Evolutionary conservation across 257 asterid species (phyloP).

Genomic region (Lithospermum erythrorhizon): DNA sequence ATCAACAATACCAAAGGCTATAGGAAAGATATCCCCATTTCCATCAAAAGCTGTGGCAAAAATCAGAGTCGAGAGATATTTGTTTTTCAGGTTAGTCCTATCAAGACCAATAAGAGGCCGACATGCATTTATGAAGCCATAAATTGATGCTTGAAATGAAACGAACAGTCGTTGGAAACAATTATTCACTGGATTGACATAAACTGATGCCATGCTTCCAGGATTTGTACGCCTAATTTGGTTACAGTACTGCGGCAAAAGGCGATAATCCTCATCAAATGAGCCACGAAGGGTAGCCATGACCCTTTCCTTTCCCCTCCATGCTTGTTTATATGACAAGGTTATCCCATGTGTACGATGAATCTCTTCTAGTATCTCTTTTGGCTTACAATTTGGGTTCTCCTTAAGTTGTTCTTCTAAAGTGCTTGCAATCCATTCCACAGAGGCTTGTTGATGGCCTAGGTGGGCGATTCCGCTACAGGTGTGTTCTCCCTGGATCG

Average conservation of each 20-base stretch:
- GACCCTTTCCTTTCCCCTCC: conserved; percentile 66
- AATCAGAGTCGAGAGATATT: conserved; percentile 55
- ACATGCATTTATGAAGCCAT: conserved; percentile 56
- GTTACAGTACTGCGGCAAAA: conserved; percentile 55
- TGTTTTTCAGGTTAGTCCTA: conserved; percentile 39
- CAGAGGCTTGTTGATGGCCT: conserved; percentile 76
- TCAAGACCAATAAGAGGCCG: conserved; percentile 56
- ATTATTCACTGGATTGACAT: conserved; percentile 38
- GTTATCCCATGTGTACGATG: conserved; percentile 60
- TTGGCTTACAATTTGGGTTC: conserved; percentile 58
- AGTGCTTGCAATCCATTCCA: conserved; percentile 62
- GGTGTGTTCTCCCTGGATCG: conserved; percentile 45
- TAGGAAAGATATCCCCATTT: conserved; percentile 49
- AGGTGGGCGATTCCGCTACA: conserved; percentile 56
- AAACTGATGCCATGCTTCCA: conserved; percentile 61
- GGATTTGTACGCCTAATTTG: conserved; percentile 52
- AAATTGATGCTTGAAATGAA: conserved; percentile 60
- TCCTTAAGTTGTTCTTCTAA: conserved; percentile 48
- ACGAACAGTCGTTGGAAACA: conserved; percentile 52
- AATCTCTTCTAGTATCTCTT: conserved; percentile 66
- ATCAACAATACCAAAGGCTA: conserved; percentile 67
- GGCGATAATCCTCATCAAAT: conserved; percentile 60
- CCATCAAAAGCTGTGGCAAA: conserved; percentile 72
- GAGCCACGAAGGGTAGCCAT: conserved; percentile 50
- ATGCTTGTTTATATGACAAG: conserved; percentile 66